These are phyloP conservation scores for Trypanosoma boissoni DNA, from an alignment of 208 protist genomes.

Conservation along the genomic window DNA sequence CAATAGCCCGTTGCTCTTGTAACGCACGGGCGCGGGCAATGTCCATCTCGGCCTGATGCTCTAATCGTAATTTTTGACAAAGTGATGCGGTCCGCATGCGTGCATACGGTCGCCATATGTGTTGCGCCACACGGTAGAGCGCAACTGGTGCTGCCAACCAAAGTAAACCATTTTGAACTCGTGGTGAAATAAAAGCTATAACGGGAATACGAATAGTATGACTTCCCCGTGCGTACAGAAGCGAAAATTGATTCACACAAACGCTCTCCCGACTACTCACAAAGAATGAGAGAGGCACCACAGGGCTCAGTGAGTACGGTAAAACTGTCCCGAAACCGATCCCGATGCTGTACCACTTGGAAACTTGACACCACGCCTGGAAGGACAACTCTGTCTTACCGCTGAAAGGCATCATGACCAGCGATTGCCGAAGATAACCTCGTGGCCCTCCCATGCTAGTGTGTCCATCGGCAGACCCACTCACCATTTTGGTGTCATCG, in stretches of 20 bases:
- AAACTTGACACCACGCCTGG: slow-evolving; percentile 62
- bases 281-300: slow-evolving; percentile 42
- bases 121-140: slow-evolving; percentile 40
- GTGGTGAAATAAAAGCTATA: slow-evolving; percentile 54
- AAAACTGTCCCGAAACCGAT: slow-evolving; percentile 55
- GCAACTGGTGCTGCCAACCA: slow-evolving; percentile 61
- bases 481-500: too few relatives aligned
- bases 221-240: slow-evolving; percentile 65
- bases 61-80: slow-evolving; percentile 43
- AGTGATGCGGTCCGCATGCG: slow-evolving; percentile 36
- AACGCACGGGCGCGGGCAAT: slow-evolving; percentile 59
- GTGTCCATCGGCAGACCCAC: not conserved
- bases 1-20: slow-evolving; percentile 69
- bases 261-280: slow-evolving; percentile 36
- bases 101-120: slow-evolving; percentile 55
- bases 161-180: slow-evolving; percentile 39
- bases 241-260: slow-evolving; percentile 58
- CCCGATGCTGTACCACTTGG: slow-evolving; percentile 52
- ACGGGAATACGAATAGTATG: slow-evolving; percentile 76
- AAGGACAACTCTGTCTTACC: slow-evolving; percentile 51
- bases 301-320: slow-evolving; percentile 47
- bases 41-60: slow-evolving; percentile 74
- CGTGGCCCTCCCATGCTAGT: slow-evolving; percentile 11
- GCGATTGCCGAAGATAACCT: slow-evolving; percentile 49
- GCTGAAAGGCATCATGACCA: slow-evolving; percentile 38